Evolutionary conservation across 129 eudicot genomes (phyloP).

Genomic region (Flaveria brownii): DNA sequence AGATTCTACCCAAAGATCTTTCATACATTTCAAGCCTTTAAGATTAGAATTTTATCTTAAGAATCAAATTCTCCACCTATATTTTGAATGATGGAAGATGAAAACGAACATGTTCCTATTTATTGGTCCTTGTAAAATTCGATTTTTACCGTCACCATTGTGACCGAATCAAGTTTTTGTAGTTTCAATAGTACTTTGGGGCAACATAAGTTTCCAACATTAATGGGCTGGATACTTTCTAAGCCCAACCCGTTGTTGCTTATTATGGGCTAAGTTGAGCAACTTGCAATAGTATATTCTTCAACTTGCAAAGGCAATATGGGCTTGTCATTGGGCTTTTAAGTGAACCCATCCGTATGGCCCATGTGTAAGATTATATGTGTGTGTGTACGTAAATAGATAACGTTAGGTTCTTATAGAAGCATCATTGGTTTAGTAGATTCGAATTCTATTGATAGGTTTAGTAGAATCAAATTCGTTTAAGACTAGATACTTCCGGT

Average conservation of each 20-base stretch:
- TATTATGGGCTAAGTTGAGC: not conserved
- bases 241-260: not conserved
- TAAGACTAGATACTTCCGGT: not conserved
- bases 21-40: not conserved
- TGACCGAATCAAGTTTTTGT: not conserved
- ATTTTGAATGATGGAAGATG: slow-evolving; percentile 25
- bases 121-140: slow-evolving; percentile 25
- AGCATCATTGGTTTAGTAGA: too few species aligned
- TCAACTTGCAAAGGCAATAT: slow-evolving; percentile 6
- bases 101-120: slow-evolving; percentile 36
- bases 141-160: slow-evolving; percentile 18
- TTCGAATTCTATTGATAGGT: too few species aligned
- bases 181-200: too few species aligned
- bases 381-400: not conserved
- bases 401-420: not conserved
- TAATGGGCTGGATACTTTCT: not conserved
- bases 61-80: slow-evolving; percentile 42
- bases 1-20: slow-evolving; percentile 20
- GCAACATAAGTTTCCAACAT: slow-evolving; percentile 2
- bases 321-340: not conserved
- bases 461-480: too few species aligned
- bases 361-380: not conserved
- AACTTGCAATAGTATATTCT: not conserved
- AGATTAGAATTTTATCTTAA: slow-evolving; percentile 13
- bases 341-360: slow-evolving; percentile 6